phyloP scores from a whole-genome alignment of 2,329 filamentous ascomycete genomes.

The Dactylella cylindrospora region DNA sequence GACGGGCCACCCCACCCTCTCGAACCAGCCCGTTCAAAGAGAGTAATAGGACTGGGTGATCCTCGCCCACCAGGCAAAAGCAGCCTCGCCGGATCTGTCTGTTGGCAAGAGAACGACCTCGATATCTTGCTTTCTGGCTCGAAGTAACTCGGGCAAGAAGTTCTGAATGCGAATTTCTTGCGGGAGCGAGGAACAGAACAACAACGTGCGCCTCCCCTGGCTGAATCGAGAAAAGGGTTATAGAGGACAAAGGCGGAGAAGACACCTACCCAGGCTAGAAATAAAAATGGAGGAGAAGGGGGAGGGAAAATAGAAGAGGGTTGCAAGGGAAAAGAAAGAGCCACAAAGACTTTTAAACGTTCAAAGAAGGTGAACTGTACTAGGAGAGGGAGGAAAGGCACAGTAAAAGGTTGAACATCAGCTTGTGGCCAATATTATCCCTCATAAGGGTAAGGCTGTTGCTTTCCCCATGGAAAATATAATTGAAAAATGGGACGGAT shows the following conservation, averaged over 20 bases:
- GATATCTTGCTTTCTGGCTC: slow-evolving; percentile 43
- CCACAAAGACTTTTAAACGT: slow-evolving; percentile 29
- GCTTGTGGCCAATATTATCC: slow-evolving; percentile 35
- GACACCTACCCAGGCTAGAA: slow-evolving; percentile 25
- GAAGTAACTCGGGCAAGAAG: slow-evolving; percentile 36
- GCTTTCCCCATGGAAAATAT: slow-evolving; percentile 43
- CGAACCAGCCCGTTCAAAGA: slow-evolving; percentile 13
- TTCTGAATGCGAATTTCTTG: slow-evolving; percentile 37
- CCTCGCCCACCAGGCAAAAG: slow-evolving; percentile 20
- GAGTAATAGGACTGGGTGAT: slow-evolving; percentile 19
- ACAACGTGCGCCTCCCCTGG: slow-evolving; percentile 43
- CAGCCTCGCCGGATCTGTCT: slow-evolving; percentile 42
- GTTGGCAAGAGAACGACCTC: slow-evolving; percentile 37
- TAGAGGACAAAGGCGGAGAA: slow-evolving; percentile 43
- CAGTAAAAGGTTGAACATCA: slow-evolving; percentile 38
- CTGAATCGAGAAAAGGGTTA: slow-evolving; percentile 30
- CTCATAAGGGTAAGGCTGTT: slow-evolving; percentile 45
- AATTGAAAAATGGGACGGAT: slow-evolving; percentile 34
- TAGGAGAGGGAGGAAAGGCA: slow-evolving; percentile 42
- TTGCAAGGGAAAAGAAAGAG: slow-evolving; percentile 23
- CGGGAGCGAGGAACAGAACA: slow-evolving; percentile 40
- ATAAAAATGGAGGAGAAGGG: slow-evolving; percentile 25
- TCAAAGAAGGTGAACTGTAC: slow-evolving; percentile 40
- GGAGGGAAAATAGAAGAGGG: slow-evolving; percentile 1
- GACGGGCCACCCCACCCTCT: slow-evolving; percentile 43